Conservation (phyloP, 139 green algal genomes). For the Chlorella sp. region DNA sequence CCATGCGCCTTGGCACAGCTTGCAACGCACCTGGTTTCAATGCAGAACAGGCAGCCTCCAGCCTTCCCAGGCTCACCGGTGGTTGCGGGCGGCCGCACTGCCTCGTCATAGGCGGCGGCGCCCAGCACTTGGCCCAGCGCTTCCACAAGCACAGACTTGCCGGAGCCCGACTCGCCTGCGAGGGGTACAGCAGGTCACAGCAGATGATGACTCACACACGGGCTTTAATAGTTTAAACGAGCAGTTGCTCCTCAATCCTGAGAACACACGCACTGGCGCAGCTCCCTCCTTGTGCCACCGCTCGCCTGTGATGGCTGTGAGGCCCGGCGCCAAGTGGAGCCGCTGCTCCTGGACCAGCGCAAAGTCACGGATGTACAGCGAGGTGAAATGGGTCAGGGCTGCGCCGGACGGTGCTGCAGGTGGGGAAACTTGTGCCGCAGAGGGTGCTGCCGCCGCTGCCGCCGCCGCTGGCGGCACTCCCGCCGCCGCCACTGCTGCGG, state of each 20-base stretch:
- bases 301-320: slow-evolving; percentile 85
- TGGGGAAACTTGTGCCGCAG: not conserved
- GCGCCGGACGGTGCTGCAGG: not conserved
- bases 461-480: not conserved
- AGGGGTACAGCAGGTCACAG: too few relatives aligned
- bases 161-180: slow-evolving; percentile 82
- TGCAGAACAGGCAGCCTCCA: too few relatives aligned
- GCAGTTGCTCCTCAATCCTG: too few relatives aligned
- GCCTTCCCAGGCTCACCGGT: slow-evolving; percentile 55
- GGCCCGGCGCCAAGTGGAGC: slow-evolving; percentile 73
- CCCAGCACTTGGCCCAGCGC: slow-evolving; percentile 80
- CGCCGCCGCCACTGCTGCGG: not conserved
- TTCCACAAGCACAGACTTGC: slow-evolving; percentile 90
- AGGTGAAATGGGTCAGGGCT: slow-evolving; percentile 16
- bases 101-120: slow-evolving; percentile 60
- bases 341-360: slow-evolving; percentile 76
- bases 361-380: slow-evolving; percentile 80
- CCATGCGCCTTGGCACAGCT: not conserved
- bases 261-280: too few relatives aligned
- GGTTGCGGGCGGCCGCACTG: slow-evolving; percentile 69
- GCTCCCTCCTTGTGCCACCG: too few relatives aligned
- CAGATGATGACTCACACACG: too few relatives aligned
- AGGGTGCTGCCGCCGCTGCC: not conserved
- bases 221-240: too few relatives aligned
- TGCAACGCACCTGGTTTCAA: too few relatives aligned